A percentile compares a stretch with the other conserved stretches of the same genome.
Evolutionary conservation across 1,284 basidiomycete genomes (phyloP).

Genomic region (Boletus mariae): DNA sequence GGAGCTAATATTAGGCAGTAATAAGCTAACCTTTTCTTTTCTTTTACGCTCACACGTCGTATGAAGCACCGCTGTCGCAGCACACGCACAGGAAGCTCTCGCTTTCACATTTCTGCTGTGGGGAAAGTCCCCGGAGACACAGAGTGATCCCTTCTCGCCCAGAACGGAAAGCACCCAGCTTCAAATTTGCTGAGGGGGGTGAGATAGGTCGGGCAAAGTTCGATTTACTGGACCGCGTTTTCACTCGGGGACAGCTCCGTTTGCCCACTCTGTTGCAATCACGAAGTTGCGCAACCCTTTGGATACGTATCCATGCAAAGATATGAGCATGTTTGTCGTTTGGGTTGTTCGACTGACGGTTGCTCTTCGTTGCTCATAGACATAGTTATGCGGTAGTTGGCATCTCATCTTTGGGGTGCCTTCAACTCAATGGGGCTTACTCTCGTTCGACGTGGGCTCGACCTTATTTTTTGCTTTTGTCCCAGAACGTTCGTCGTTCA

Average conservation of each 20-base stretch:
- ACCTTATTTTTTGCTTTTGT: conserved; percentile 46
- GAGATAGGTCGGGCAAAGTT: conserved; percentile 50
- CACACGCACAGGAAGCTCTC: conserved; percentile 58
- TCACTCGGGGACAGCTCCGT: conserved; percentile 32
- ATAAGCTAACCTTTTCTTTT: conserved; percentile 1
- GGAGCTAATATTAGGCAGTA: conserved; percentile 20
- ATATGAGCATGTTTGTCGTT: conserved; percentile 63
- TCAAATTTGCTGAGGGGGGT: conserved; percentile 50
- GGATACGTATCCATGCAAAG: conserved; percentile 57
- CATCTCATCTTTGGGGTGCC: conserved; percentile 26
- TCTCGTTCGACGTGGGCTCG: conserved; percentile 57
- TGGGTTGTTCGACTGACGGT: conserved; percentile 37
- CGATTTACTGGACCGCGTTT: conserved; percentile 34
- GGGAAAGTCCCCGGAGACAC: conserved; percentile 91
- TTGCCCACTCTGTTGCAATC: conserved; percentile 55
- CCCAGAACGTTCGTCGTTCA: conserved; percentile 48
- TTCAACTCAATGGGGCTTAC: conserved; percentile 88
- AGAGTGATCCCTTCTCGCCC: conserved; percentile 54
- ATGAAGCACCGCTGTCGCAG: conserved; percentile 84
- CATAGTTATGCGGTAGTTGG: conserved; percentile 81
- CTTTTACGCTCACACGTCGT: conserved; percentile 41
- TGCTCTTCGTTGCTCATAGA: conserved; percentile 73
- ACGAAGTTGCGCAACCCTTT: conserved; percentile 35
- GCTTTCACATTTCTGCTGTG: conserved; percentile 59
- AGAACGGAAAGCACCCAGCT: conserved; percentile 68